A percentile compares a stretch with the other conserved stretches of the same genome.
Conservation (phyloP, 2,329 filamentous ascomycete species). For the Hypoxylon sp. region DNA sequence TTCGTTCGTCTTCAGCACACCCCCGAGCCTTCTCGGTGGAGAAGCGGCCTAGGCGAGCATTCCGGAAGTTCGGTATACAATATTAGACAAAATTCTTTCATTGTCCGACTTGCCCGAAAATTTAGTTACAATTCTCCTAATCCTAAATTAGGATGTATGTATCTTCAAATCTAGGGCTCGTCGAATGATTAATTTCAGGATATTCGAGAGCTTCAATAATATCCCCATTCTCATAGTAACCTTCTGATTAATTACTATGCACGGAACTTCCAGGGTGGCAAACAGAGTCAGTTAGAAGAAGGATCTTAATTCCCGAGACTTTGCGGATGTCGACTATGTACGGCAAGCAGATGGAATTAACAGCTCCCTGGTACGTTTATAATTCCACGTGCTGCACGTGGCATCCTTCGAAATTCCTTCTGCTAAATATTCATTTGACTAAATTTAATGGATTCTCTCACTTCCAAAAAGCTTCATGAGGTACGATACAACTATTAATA, state of each 20-base stretch:
- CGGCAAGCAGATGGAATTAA: constrained; percentile 27
- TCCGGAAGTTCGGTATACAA: constrained; percentile 19
- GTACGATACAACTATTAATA: constrained; percentile 38
- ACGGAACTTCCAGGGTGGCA: constrained; percentile 4
- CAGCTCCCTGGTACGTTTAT: constrained; percentile 2
- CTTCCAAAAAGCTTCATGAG: constrained; percentile 2
- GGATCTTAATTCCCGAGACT: neutral
- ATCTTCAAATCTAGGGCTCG: constrained; percentile 9
- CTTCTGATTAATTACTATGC: constrained; percentile 13
- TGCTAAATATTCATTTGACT: constrained; percentile 7
- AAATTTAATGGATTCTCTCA: constrained; percentile 10
- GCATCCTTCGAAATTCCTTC: constrained; percentile 1
- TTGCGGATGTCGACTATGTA: neutral
- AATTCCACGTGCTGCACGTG: constrained; percentile 21
- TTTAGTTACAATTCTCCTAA: no score
- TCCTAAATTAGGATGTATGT: no score
- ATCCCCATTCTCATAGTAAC: constrained; percentile 13
- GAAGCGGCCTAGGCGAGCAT: constrained; percentile 21
- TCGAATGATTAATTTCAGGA: constrained; percentile 20
- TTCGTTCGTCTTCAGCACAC: constrained; percentile 8
- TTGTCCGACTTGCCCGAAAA: constrained; percentile 6
- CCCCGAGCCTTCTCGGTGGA: neutral
- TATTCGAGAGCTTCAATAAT: constrained; percentile 2
- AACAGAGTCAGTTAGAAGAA: neutral
- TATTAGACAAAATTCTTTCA: neutral